Base-by-base conservation (phyloP, 345 rosid species). In the Eucalyptus erythrocorys region DNA sequence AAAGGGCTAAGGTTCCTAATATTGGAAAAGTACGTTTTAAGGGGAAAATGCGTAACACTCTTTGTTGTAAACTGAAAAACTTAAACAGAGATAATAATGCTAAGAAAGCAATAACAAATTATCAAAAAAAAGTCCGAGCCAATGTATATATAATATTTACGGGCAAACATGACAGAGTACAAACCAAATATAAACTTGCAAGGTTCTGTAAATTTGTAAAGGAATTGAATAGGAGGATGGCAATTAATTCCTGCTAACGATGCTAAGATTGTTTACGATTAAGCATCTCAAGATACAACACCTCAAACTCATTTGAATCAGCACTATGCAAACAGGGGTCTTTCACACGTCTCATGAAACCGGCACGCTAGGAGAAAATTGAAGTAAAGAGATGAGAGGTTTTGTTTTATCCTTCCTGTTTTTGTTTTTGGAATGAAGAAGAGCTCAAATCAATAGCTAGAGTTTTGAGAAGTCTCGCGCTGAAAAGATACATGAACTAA, bases 281-380 rank as follows among this genome's bases (percentile, higher is more conserved):
- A 55, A 9, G 30, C 13, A 22, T 55, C 61, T 13, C 30, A 2
- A 55, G 30, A 55, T 24, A 55, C 13, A 55, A 0, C 30, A 24
- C 6, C 30, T 8, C 10, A 55, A 55, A 55, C 27, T 0, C 30
- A 55, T 55, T 55, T 24, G 13, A 55, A 24, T 55, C 2, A 55
- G 0, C 1, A 55, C 30, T 10, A 24, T 24, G 13, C 6, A 55
- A 55, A 55, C 0, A 55, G 1, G 59, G 13, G 13, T 55, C 1
- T 9, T 1, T 55, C 61, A 55, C 4, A 53, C 61, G 24, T 55
- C 0, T 55, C 30, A 9, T 10, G 13, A 55, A 55, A 55, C 6
- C 0, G 30, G 13, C 30, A 55, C 0, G 24, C 13, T 55, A 24
- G 8, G 13, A 22, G 61, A 55, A 55, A 55, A 55, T 55, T 55